Evolutionary conservation across 331 rosid genomes (phyloP), one percentile per base, ranked within the genome.

Genomic region (Rhamnella rubrinervis): DNA sequence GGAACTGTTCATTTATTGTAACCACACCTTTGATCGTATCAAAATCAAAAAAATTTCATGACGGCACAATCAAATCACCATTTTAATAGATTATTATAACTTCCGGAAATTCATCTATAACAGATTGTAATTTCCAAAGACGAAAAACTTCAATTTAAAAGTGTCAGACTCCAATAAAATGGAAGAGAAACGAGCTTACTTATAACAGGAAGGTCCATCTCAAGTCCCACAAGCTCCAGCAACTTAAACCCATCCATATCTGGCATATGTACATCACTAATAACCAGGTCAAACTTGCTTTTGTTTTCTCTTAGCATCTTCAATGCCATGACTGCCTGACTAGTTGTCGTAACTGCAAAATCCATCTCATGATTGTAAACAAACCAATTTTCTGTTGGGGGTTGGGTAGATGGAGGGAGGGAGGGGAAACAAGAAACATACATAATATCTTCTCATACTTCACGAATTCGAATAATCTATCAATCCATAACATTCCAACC

Each of bases 201-300:
- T 78, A 95, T 91, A 74, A 95, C 99, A 59, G 99, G 99, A 66
- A 95, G 96, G 84, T 91, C 99, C 99, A 95, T 95, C 78, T 95
- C 99, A 64, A 95, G 96, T 53, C 99, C 99, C 31, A 95, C 92
- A 56, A 85, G 96, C 84, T 95, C 99, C 67, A 95, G 93, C 65
- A 95, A 82, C 92, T 91, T 95, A 75, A 95, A 95, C 70, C 99
- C 99, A 82, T 95, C 99, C 99, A 95, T 95, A 79, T 95, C 97
- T 41, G 99, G 99, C 99, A 95, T 95, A 70, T 95, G 96, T 25
- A 95, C 99, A 74, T 91, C 99, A 65, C 97, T 95, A 80, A 91
- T 91, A 59, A 95, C 99, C 55, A 95, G 82, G 76, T 95, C 99
- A 73, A 89, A 95, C 72, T 46, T 81, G 82, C 87, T 75, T 71